A percentile compares a stretch with the other conserved stretches of the same genome.
Conservation (phyloP, 495 filamentous ascomycete species). For the Hypoxylon lenormandii region DNA sequence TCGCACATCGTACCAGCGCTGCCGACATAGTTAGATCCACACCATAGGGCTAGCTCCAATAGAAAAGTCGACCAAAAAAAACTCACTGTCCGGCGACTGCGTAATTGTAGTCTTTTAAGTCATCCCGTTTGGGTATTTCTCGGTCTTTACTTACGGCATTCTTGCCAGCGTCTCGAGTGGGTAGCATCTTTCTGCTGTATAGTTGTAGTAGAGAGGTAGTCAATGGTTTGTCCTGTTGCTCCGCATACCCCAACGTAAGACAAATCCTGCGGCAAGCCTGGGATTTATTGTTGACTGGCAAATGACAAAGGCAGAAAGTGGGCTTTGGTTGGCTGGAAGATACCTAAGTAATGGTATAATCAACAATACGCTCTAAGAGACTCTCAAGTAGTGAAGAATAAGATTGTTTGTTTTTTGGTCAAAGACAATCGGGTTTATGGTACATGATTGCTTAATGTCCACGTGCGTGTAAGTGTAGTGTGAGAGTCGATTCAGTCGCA, state of each 20-base stretch:
- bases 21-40: slow-evolving; percentile 34
- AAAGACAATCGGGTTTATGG: slow-evolving; percentile 3
- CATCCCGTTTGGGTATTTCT: slow-evolving; percentile 59
- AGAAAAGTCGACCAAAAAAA: slow-evolving; percentile 6
- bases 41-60: slow-evolving; percentile 4
- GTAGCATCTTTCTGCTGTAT: slow-evolving; percentile 44
- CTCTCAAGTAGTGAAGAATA: background rate
- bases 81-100: slow-evolving; percentile 96
- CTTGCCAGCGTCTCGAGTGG: slow-evolving; percentile 41
- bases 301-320: slow-evolving; percentile 32
- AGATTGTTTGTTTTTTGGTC: slow-evolving; percentile 1
- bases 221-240: slow-evolving; percentile 19
- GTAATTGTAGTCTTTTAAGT: slow-evolving; percentile 79
- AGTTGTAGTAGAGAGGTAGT: slow-evolving; percentile 16
- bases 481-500: slow-evolving; percentile 19
- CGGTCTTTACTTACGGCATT: slow-evolving; percentile 34
- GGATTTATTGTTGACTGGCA: slow-evolving; percentile 11
- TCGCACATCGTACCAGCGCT: slow-evolving; percentile 94
- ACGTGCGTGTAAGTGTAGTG: slow-evolving; percentile 8
- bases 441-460: slow-evolving; percentile 20
- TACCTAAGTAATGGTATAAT: slow-evolving; percentile 5
- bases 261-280: slow-evolving; percentile 4
- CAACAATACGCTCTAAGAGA: background rate
- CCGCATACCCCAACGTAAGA: slow-evolving; percentile 19
- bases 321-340: slow-evolving; percentile 16